phyloP scores from a whole-genome alignment of 169 alveolate species.

The Cryptosporidium baileyi region DNA sequence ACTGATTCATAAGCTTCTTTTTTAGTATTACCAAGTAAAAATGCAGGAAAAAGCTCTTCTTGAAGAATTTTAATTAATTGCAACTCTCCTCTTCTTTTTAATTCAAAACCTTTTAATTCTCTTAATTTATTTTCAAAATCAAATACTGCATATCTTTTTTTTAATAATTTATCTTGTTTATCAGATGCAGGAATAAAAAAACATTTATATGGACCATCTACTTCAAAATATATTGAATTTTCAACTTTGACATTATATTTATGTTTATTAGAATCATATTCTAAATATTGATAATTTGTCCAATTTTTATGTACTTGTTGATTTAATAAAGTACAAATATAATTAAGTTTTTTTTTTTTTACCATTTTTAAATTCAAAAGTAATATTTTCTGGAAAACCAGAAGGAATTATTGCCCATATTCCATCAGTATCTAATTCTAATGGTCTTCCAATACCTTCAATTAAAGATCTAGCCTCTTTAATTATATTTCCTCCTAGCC shows the following conservation, averaged over 20 bases:
- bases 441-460: slow-evolving; percentile 95
- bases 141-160: slow-evolving; percentile 95
- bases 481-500: slow-evolving; percentile 95
- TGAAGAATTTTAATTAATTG: slow-evolving; percentile 94
- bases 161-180: slow-evolving; percentile 93
- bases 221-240: slow-evolving; percentile 96
- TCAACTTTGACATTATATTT: slow-evolving; percentile 84
- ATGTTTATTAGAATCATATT: slow-evolving; percentile 74
- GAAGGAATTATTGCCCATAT: slow-evolving; percentile 97
- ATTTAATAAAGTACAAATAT: slow-evolving; percentile 94
- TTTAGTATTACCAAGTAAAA: slow-evolving; percentile 90
- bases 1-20: slow-evolving; percentile 93
- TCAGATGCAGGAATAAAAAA: slow-evolving; percentile 98
- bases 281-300: slow-evolving; percentile 94
- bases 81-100: slow-evolving; percentile 98
- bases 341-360: slow-evolving; percentile 85
- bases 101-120: slow-evolving; percentile 96
- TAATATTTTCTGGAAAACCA: slow-evolving; percentile 91
- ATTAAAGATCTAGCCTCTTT: slow-evolving; percentile 86
- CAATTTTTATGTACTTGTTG: slow-evolving; percentile 91
- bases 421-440: slow-evolving; percentile 99
- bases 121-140: slow-evolving; percentile 89
- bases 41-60: slow-evolving; percentile 94
- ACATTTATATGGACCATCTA: slow-evolving; percentile 99
- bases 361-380: slow-evolving; percentile 79